Evolutionary conservation across 208 protist species (phyloP), one percentile per base, ranked within the genome.

Genomic region (Acanthamoeba sp.): DNA sequence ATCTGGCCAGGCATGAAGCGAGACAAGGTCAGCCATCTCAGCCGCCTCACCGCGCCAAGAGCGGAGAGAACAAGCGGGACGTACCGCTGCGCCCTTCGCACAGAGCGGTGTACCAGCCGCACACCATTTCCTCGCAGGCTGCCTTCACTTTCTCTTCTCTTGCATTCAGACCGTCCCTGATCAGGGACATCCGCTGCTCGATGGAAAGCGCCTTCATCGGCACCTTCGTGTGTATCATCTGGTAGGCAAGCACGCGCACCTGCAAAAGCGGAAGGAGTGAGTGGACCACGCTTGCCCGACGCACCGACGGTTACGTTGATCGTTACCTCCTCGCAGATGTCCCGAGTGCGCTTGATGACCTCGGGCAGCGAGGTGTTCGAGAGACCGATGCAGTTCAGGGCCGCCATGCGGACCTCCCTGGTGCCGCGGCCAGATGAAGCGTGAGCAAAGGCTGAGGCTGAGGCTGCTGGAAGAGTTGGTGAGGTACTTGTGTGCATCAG

Each of bases 381-480:
- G 22, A 91, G 57, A 32, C 57, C 52, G 24, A 91, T 91, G 34
- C 84, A 91, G 18, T 3, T 71, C 2, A 91, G 57, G 4, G 40
- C 84, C 32, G 84, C 84, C 84, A 73, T 91, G 84, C 84, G 84
- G 52, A 91, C 84, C 36, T 91, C 84, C 57, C 84, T 91, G 29
- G 4, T 4, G 3, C 7, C 14, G 32, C 22, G 24, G 4, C 36
- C 10, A 20, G 20, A 34, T 16, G 36, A 34, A 82, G 16, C 22
- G 40, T 36, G 27, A 22, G 29, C 2, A 82, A 38, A 48, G 69
- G 27, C 29, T 20, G 27, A 36, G 34, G 69, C 10, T 40, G 48
- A 62, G 20, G 18, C 4, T 27, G 55, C 20, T 27, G 6, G 18
- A 62, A 50, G 24, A 10, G 36, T 22, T 45, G 57, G 12, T 57